These are phyloP conservation scores for Penicillium aurantiogriseum DNA, from an alignment of 2,329 filamentous ascomycete species.

Conservation along the genomic window DNA sequence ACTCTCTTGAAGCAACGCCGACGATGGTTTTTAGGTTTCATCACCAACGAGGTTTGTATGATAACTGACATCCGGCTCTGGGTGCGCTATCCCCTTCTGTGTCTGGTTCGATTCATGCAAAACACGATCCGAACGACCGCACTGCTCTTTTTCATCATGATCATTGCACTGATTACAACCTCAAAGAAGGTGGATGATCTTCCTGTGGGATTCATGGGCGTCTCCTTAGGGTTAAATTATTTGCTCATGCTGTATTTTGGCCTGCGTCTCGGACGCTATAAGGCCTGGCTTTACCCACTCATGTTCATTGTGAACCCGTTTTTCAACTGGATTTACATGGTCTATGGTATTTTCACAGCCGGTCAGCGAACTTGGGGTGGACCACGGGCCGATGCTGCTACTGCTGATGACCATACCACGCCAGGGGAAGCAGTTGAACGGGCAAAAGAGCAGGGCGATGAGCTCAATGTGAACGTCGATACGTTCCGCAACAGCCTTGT, in stretches of 20 bases:
- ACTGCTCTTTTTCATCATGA: constrained; percentile 89
- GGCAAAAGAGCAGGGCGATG: constrained; percentile 75
- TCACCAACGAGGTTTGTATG: constrained; percentile 98
- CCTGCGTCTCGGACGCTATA: constrained; percentile 79
- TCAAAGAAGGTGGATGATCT: constrained; percentile 74
- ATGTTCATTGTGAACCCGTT: constrained; percentile 97
- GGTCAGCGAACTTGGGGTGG: constrained; percentile 95
- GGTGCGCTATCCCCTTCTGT: constrained; percentile 83
- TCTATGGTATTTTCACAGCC: constrained; percentile 92
- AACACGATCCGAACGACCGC: constrained; percentile 95
- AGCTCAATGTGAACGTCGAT: constrained; percentile 84
- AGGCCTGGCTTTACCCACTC: constrained; percentile 90
- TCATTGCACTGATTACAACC: constrained; percentile 80
- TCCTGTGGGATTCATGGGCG: constrained; percentile 88
- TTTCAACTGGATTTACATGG: constrained; percentile 98
- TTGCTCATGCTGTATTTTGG: constrained; percentile 95
- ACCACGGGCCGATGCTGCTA: constrained; percentile 81
- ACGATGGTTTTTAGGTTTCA: constrained; percentile 94
- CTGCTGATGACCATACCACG: constrained; percentile 72
- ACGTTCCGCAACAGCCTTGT: constrained; percentile 62
- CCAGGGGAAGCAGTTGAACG: constrained; percentile 80
- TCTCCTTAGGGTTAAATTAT: constrained; percentile 92
- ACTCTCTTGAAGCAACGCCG: constrained; percentile 91
- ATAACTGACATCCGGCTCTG: constrained; percentile 89
- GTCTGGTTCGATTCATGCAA: constrained; percentile 86